A percentile compares a stretch with the other conserved stretches of the same genome.
Evolutionary conservation across 2,329 filamentous ascomycete genomes (phyloP).

Genomic region (Ceratocystis eucalypticola): DNA sequence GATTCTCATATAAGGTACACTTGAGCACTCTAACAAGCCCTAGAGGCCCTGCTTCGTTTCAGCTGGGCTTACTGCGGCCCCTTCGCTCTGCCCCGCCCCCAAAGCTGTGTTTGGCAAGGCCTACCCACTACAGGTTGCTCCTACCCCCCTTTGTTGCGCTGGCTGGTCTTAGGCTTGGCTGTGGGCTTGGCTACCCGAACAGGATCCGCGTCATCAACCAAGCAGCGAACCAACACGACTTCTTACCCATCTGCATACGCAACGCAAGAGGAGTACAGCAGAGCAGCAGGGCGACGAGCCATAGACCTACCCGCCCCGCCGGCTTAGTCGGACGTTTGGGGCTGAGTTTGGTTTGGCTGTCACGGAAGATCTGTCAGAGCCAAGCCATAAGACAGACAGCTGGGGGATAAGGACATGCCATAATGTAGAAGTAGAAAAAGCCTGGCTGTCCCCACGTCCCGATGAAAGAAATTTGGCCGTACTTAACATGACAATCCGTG

Average conservation of each 20-base stretch:
- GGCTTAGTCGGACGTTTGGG: slow-evolving; percentile 2
- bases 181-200: not conserved
- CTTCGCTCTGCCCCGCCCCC: not conserved
- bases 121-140: not conserved
- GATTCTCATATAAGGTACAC: not conserved
- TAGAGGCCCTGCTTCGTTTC: slow-evolving; percentile 1
- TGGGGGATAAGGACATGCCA: not conserved
- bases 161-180: not conserved
- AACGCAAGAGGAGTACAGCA: not conserved
- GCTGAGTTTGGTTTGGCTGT: not conserved
- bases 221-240: not conserved
- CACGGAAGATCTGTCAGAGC: not conserved
- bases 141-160: not conserved
- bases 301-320: not conserved
- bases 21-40: not conserved
- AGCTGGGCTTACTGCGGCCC: not conserved
- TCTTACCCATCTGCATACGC: not conserved
- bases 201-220: not conserved
- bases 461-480: not conserved
- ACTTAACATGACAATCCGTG: not conserved
- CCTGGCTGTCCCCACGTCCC: not conserved
- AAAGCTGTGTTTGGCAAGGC: not conserved
- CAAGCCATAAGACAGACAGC: not conserved
- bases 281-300: not conserved
- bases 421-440: not conserved